Conservation (phyloP, 2,329 filamentous ascomycete genomes). For the Epichloe gansuensis region DNA sequence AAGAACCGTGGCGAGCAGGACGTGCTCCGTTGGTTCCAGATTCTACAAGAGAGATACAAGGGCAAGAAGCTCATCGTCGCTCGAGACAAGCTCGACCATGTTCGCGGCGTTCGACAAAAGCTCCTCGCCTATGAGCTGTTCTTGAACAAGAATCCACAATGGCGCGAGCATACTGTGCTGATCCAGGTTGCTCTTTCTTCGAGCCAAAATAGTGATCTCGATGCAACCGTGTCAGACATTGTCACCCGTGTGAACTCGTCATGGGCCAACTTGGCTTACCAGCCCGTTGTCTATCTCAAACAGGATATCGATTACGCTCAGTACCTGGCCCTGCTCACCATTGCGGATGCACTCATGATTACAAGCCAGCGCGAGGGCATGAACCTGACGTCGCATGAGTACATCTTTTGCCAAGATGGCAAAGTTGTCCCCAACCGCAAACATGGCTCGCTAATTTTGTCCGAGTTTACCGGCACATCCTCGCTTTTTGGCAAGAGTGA, state of each 20-base stretch:
- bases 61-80: conserved; percentile 87
- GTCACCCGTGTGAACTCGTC: conserved; percentile 87
- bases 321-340: conserved; percentile 80
- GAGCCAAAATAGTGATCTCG: conserved; percentile 75
- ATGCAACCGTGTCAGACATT: conserved; percentile 83
- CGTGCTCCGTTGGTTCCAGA: conserved; percentile 65
- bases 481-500: conserved; percentile 72
- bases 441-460: conserved; percentile 79
- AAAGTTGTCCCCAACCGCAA: conserved; percentile 56
- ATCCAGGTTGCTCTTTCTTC: conserved; percentile 91
- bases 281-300: conserved; percentile 85
- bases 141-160: conserved; percentile 84
- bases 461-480: conserved; percentile 87
- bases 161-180: conserved; percentile 75
- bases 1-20: conserved; percentile 57
- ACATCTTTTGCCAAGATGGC: conserved; percentile 84
- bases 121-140: conserved; percentile 86
- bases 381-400: conserved; percentile 94
- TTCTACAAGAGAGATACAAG: conserved; percentile 70
- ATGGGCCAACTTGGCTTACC: conserved; percentile 82
- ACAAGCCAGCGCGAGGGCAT: conserved; percentile 93
- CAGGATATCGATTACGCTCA: conserved; percentile 90
- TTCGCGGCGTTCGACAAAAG: conserved; percentile 88
- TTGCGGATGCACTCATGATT: conserved; percentile 87
- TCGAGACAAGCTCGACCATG: conserved; percentile 84